Percentiles rank a stretch among this genome's conserved stretches.
Conservation (phyloP, 768 basidiomycete species). For the Lentinula sp. region DNA sequence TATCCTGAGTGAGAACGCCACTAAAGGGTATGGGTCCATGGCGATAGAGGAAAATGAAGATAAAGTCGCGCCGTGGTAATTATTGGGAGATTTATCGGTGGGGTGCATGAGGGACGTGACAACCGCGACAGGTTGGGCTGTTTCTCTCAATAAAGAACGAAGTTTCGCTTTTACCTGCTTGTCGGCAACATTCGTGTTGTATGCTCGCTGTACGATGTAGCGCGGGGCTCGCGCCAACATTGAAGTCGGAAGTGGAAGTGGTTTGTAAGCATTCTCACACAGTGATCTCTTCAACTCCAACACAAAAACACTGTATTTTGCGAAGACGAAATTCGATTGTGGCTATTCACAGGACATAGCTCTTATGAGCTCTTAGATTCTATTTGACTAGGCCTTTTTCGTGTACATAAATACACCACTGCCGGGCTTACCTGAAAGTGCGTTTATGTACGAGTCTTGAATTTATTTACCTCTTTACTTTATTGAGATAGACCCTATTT, state of each 20-base stretch:
- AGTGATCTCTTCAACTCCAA: not conserved
- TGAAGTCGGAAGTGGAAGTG: not conserved
- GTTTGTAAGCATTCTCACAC: not conserved
- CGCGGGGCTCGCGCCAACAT: not conserved
- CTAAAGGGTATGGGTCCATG: slow-evolving; percentile 80
- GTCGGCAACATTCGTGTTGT: not conserved
- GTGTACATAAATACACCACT: too few relatives aligned
- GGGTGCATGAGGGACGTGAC: slow-evolving; percentile 49
- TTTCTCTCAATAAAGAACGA: slow-evolving; percentile 52
- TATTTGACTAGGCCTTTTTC: too few relatives aligned
- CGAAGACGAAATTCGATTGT: too few relatives aligned
- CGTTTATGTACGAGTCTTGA: too few relatives aligned
- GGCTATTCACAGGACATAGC: too few relatives aligned
- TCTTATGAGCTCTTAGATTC: too few relatives aligned
- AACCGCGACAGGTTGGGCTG: slow-evolving; percentile 83
- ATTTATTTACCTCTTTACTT: too few relatives aligned
- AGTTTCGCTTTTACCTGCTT: not conserved
- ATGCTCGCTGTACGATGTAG: not conserved
- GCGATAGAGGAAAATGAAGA: slow-evolving; percentile 92
- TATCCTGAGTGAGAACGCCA: slow-evolving; percentile 84
- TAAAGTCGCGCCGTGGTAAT: slow-evolving; percentile 85
- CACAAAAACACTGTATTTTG: too few relatives aligned
- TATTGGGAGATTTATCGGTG: not conserved
- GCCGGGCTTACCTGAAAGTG: too few relatives aligned
- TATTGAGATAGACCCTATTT: too few relatives aligned